Evolutionary conservation across 306 rosid species (phyloP), one percentile per base, ranked within the genome.

Genomic region (Adenanthera pavonina): DNA sequence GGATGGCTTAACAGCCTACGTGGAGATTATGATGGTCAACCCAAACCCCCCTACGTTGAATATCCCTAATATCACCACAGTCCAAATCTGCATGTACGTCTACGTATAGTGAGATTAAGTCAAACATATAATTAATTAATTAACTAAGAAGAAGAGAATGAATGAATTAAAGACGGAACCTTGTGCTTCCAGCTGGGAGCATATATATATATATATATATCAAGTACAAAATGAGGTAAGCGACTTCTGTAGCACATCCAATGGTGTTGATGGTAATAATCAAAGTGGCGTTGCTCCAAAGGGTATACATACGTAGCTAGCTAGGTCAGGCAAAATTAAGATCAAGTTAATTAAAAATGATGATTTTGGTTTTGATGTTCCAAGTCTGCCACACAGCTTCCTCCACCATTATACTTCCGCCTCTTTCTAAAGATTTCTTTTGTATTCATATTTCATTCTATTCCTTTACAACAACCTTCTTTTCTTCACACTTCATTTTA

Each of bases 181-280:
- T 87, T 87, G 7, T 78, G 81, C 51, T 62, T 83, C 80, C 30
- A 25, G 30, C 38, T 85, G 43, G 93, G 71, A 56, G 95, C 95
- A 78, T 86, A 91, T 25, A 25, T 25, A 25, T 62, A 84, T 35
- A 78, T 86, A 91, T 25, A 25, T 25, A 25, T 62, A 84, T 35
- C 17, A 91, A 3, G 85, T 80, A 88, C 7, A 91, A 8, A 1
- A 66, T 2, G 5, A 91, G 75, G 83, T 92, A 92, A 51, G 65
- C 0, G 59, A 84, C 6, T 89, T 92, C 95, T 8, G 91, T 91
- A 25, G 6, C 70, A 57, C 81, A 78, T 66, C 97, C 97, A 68
- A 91, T 78, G 71, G 57, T 46, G 71, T 92, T 91, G 78, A 91
- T 91, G 83, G 82, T 92, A 85, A 89, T 19, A 48, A 91, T 84